These are phyloP conservation scores for Termitomyces eurrhizus DNA, from an alignment of 768 basidiomycete genomes.

Conservation along the genomic window DNA sequence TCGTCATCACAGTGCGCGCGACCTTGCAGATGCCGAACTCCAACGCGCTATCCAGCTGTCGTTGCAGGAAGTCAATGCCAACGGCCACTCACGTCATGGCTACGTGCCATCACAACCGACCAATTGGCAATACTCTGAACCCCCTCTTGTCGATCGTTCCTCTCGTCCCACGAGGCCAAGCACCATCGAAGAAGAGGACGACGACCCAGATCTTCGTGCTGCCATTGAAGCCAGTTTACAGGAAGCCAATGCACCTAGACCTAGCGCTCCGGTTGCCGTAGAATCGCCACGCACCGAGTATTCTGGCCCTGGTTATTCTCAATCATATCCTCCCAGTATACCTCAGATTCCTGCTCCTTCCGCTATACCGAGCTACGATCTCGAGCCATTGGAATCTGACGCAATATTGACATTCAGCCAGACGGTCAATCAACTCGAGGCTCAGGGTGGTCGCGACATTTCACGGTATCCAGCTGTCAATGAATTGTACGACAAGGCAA, in stretches of 20 bases:
- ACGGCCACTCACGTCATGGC: slow-evolving; percentile 49
- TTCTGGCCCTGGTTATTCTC: slow-evolving; percentile 36
- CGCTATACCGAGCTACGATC: slow-evolving; percentile 71
- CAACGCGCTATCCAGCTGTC: slow-evolving; percentile 92
- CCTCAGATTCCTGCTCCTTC: slow-evolving; percentile 41
- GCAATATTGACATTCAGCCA: slow-evolving; percentile 89
- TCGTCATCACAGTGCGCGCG: slow-evolving; percentile 53
- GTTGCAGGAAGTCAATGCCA: slow-evolving; percentile 67
- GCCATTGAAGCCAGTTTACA: slow-evolving; percentile 94
- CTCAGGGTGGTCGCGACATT: slow-evolving; percentile 74
- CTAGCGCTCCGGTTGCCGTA: slow-evolving; percentile 69
- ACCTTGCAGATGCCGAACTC: slow-evolving; percentile 80
- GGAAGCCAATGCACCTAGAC: slow-evolving; percentile 75
- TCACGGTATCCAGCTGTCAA: slow-evolving; percentile 80
- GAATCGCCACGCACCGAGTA: slow-evolving; percentile 50
- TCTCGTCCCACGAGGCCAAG: slow-evolving; percentile 36
- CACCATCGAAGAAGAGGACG: slow-evolving; percentile 57
- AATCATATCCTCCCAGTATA: slow-evolving; percentile 39
- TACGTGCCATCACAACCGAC: slow-evolving; percentile 68
- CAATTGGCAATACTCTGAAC: slow-evolving; percentile 62
- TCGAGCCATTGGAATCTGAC: slow-evolving; percentile 78
- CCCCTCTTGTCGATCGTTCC: slow-evolving; percentile 60
- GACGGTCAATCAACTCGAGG: slow-evolving; percentile 79
- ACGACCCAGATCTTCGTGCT: slow-evolving; percentile 87
- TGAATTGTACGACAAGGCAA: slow-evolving; percentile 83